Evolutionary conservation across 2,329 filamentous ascomycete species (phyloP).

Genomic region (Xylaria sp.): DNA sequence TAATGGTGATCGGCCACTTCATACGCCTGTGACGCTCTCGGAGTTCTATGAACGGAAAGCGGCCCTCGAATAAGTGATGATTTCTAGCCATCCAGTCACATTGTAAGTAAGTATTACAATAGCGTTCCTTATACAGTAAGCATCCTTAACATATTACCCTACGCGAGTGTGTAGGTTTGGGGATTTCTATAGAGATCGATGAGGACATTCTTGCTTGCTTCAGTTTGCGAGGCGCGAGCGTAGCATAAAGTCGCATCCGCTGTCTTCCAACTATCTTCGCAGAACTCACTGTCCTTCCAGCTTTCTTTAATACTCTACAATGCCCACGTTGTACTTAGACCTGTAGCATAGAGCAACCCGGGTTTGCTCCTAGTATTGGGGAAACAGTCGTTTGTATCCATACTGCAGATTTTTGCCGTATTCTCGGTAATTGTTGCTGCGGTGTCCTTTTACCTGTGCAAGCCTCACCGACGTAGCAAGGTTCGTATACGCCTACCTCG

Average conservation of each 20-base stretch:
- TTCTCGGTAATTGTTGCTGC: background rate
- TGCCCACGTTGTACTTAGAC: background rate
- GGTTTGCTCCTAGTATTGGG: background rate
- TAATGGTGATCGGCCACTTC: background rate
- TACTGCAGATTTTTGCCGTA: too few species aligned
- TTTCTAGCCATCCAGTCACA: background rate
- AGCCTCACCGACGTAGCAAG: background rate
- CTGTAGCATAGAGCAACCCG: background rate
- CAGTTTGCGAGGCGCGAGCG: too few species aligned
- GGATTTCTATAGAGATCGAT: too few species aligned
- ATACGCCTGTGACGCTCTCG: background rate
- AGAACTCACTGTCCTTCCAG: too few species aligned
- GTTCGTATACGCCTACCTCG: background rate
- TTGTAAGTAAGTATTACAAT: background rate
- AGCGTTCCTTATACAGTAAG: background rate
- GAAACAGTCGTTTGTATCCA: background rate
- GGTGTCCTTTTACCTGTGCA: background rate
- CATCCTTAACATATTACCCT: too few species aligned
- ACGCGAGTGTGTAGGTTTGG: too few species aligned
- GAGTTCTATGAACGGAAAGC: background rate
- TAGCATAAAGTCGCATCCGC: too few species aligned
- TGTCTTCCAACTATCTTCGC: too few species aligned
- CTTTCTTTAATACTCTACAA: too few species aligned
- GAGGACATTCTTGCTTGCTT: too few species aligned
- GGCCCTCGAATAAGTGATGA: background rate